These are phyloP conservation scores for Stephania japonica DNA, from an alignment of 164 flowering plant species.

Conservation along the genomic window DNA sequence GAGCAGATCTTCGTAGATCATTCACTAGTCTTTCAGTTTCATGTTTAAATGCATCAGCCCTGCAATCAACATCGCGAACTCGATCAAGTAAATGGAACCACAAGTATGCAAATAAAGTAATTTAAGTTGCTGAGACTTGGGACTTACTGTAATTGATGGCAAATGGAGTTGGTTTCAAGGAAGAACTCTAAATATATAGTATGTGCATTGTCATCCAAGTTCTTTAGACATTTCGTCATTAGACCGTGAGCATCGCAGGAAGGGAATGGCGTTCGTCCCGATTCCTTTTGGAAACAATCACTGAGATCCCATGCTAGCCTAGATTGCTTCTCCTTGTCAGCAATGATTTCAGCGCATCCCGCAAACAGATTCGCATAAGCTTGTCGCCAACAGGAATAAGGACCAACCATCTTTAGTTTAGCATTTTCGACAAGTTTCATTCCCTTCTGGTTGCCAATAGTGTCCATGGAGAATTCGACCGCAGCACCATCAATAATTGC, in stretches of 20 bases:
- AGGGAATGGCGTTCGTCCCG: constrained; percentile 62
- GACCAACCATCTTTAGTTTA: constrained; percentile 25
- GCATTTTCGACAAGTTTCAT: constrained; percentile 43
- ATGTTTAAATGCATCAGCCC: constrained; percentile 57
- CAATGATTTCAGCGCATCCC: constrained; percentile 55
- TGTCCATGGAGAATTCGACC: constrained; percentile 57
- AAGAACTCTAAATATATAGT: constrained; percentile 54
- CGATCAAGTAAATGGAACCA: neutral
- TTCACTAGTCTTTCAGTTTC: constrained; percentile 78
- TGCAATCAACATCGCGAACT: constrained; percentile 20
- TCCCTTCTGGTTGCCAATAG: constrained; percentile 33
- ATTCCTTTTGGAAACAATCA: constrained; percentile 70
- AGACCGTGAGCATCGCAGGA: constrained; percentile 36
- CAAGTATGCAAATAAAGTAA: no score
- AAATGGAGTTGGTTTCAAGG: constrained; percentile 72
- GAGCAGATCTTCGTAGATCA: constrained; percentile 51
- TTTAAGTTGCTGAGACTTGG: neutral
- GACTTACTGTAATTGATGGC: constrained; percentile 84
- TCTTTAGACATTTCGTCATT: constrained; percentile 51
- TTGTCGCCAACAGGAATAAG: constrained; percentile 63
- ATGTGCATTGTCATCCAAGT: constrained; percentile 38
- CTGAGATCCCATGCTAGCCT: constrained; percentile 77
- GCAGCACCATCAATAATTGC: constrained; percentile 10
- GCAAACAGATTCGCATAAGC: constrained; percentile 61
- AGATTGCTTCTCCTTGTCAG: constrained; percentile 48